Percentiles rank a stretch among this genome's conserved stretches.
These are phyloP conservation scores for Cenococcum geophilum DNA, from an alignment of 495 filamentous ascomycete genomes.

Conservation along the genomic window DNA sequence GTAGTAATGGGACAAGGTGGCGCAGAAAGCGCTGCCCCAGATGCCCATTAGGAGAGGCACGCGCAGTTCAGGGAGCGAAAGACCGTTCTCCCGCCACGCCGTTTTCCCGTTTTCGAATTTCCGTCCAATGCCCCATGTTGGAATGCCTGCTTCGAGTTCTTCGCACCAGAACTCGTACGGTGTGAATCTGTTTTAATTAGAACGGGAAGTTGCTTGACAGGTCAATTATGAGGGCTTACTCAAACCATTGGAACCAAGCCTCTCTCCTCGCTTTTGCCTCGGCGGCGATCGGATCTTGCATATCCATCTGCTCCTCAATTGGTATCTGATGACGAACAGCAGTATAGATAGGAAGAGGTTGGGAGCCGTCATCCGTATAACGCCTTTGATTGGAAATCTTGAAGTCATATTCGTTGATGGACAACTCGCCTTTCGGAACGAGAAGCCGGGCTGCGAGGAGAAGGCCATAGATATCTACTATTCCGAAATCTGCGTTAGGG, in stretches of 20 bases:
- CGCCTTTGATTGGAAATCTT: constrained; percentile 79
- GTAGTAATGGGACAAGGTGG: constrained; percentile 91
- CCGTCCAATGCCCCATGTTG: constrained; percentile 86
- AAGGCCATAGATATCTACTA: constrained; percentile 89
- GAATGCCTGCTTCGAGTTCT: constrained; percentile 83
- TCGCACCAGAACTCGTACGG: constrained; percentile 97
- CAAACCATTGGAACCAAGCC: constrained; percentile 98
- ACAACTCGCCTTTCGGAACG: constrained; percentile 77
- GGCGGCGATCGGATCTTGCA: constrained; percentile 37
- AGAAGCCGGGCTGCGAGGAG: constrained; percentile 75
- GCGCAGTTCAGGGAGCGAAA: constrained; percentile 71
- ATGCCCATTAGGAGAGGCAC: constrained; percentile 80
- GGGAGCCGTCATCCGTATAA: constrained; percentile 64
- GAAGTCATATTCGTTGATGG: constrained; percentile 66
- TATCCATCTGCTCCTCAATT: constrained; percentile 38
- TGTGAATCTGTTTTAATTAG: constrained; percentile 48
- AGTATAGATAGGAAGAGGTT: constrained; percentile 90
- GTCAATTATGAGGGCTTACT: constrained; percentile 37
- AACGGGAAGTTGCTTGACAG: neutral
- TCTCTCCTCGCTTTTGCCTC: constrained; percentile 60
- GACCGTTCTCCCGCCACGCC: constrained; percentile 51
- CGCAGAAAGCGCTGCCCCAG: constrained; percentile 94
- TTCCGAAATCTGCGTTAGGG: constrained; percentile 70
- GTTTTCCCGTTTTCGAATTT: constrained; percentile 68
- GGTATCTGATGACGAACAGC: constrained; percentile 97